Conservation (phyloP, 768 basidiomycete species). For the Termitomyces bulborhizus region DNA sequence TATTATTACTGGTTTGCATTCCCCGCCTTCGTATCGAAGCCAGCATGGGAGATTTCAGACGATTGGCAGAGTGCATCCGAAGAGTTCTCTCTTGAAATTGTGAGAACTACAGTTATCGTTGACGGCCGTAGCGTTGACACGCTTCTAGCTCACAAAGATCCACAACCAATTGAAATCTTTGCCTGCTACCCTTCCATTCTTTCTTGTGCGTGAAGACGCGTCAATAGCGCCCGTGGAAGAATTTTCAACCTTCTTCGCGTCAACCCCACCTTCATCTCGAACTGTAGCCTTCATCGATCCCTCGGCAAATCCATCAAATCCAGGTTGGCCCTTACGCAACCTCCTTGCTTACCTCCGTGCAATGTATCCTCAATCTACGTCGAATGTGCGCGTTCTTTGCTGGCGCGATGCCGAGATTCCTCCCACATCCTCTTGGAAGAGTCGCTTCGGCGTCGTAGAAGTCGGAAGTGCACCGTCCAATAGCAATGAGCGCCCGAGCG, state of each 20-base stretch:
- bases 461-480: constrained; percentile 19
- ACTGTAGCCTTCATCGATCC: constrained; percentile 77
- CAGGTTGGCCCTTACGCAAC: constrained; percentile 93
- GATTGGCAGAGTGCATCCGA: constrained; percentile 45
- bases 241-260: constrained; percentile 53
- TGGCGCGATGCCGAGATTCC: constrained; percentile 67
- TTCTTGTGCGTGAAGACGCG: constrained; percentile 44
- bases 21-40: constrained; percentile 85
- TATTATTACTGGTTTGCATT: constrained; percentile 99
- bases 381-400: constrained; percentile 59
- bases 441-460: constrained; percentile 51
- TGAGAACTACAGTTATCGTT: constrained; percentile 17
- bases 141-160: constrained; percentile 44
- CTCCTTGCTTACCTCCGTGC: constrained; percentile 76
- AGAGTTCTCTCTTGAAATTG: constrained; percentile 36
- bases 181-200: constrained; percentile 43
- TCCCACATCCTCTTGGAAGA: constrained; percentile 44
- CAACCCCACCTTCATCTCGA: constrained; percentile 16
- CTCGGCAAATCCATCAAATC: constrained; percentile 65
- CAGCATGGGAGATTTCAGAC: constrained; percentile 79
- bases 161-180: constrained; percentile 40
- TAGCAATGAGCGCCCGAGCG: constrained; percentile 37
- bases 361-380: constrained; percentile 43
- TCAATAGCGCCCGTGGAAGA: constrained; percentile 50
- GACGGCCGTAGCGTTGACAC: background rate